A percentile compares a stretch with the other conserved stretches of the same genome.
Evolutionary conservation across 441 rosid species (phyloP).

Genomic region (Corymbia calophylla): DNA sequence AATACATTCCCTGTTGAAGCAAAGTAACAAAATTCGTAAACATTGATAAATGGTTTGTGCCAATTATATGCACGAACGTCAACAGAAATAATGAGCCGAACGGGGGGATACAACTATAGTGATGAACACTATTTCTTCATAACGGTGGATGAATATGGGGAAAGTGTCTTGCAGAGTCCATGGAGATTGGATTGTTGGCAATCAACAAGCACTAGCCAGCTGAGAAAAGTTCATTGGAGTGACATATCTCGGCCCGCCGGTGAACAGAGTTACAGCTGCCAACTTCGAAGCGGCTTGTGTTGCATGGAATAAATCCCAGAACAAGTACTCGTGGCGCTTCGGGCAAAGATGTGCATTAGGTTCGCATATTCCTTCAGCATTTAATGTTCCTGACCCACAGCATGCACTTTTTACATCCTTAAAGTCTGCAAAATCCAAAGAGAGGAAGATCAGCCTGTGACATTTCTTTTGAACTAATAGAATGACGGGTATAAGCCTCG

Average conservation of each 20-base stretch:
- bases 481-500: not conserved
- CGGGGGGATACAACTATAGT: not conserved
- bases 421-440: slow-evolving; percentile 22
- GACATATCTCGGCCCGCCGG: slow-evolving; percentile 27
- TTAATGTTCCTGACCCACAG: slow-evolving; percentile 31
- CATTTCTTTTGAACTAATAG: not conserved
- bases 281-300: slow-evolving; percentile 35
- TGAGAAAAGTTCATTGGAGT: slow-evolving; percentile 38
- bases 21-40: not conserved
- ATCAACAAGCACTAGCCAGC: slow-evolving; percentile 24
- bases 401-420: slow-evolving; percentile 29
- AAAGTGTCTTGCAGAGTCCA: slow-evolving; percentile 21
- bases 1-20: not conserved
- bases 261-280: slow-evolving; percentile 43
- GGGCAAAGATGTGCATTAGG: slow-evolving; percentile 23
- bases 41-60: not conserved
- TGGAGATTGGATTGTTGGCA: not conserved
- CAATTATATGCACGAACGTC: too few relatives aligned
- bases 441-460: not conserved
- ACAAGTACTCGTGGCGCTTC: slow-evolving; percentile 22
- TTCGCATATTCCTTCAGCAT: slow-evolving; percentile 17
- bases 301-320: slow-evolving; percentile 51
- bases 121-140: not conserved
- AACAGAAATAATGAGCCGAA: not conserved
- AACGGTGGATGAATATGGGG: slow-evolving; percentile 6